phyloP scores from a whole-genome alignment of 2,329 filamentous ascomycete genomes.

The Hymenoscyphus linearis region DNA sequence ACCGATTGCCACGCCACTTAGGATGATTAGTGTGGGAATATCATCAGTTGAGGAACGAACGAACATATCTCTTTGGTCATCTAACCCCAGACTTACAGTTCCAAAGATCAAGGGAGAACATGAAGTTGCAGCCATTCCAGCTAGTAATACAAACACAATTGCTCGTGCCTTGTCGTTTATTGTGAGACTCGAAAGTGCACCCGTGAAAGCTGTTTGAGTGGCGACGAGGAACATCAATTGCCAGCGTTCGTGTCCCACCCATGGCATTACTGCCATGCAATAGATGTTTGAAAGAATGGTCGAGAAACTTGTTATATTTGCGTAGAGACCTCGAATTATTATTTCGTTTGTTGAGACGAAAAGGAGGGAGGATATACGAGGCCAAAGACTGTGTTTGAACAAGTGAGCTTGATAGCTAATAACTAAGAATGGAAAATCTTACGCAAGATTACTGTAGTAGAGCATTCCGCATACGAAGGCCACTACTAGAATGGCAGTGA shows the following conservation, averaged over 20 bases:
- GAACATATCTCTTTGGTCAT: conserved; percentile 33
- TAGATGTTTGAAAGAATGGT: conserved; percentile 23
- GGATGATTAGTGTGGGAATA: not conserved
- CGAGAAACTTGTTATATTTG: conserved; percentile 21
- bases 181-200: conserved; percentile 33
- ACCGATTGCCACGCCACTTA: conserved; percentile 33
- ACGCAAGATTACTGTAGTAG: conserved; percentile 22
- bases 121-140: conserved; percentile 31
- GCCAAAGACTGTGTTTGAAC: conserved; percentile 17
- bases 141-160: conserved; percentile 32
- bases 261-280: conserved; percentile 8
- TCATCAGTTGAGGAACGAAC: not conserved
- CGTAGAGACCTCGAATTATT: conserved; percentile 27
- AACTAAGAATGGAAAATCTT: not conserved
- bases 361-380: conserved; percentile 23
- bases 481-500: conserved; percentile 31
- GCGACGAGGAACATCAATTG: conserved; percentile 34
- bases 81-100: conserved; percentile 34
- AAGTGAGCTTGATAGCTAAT: not conserved
- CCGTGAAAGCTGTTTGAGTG: conserved; percentile 34
- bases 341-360: conserved; percentile 20
- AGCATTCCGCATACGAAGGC: conserved; percentile 33
- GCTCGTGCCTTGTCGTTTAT: conserved; percentile 32
- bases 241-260: conserved; percentile 34
- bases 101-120: conserved; percentile 33